Evolutionary conservation across 106 monocot species (phyloP), one percentile per base, ranked within the genome.

Genomic region (Dioscorea zingiberensis): DNA sequence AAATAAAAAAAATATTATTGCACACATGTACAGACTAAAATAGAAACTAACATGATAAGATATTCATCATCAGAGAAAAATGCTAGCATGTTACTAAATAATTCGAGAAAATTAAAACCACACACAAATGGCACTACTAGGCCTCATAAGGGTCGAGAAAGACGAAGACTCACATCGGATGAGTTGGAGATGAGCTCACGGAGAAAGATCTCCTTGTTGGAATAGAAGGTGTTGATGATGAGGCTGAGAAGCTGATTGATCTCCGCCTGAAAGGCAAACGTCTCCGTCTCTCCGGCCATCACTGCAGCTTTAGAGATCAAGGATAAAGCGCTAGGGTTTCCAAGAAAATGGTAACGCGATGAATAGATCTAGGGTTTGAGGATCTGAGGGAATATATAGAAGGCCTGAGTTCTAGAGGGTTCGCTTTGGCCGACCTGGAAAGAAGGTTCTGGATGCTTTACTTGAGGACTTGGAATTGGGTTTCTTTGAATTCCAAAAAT

Each of bases 141-240:
- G 13, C 7, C 46, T 13, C 13, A 47, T 47, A 7, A 13, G 7
- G 9, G 46, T 7, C 7, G 56, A 53, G 4, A 18, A 65, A 13
- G 19, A 54, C 29, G 49, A 49, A 48, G 12, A 48, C 26, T 48
- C 48, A 86, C 86, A 86, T 86, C 86, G 16, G 86, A 86, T 5
- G 86, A 25, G 71, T 86, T 86, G 62, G 76, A 76, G 76, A 86
- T 86, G 63, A 86, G 82, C 70, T 86, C 86, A 1, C 86, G 86
- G 32, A 86, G 82, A 60, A 86, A 86, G 55, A 86, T 86, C 79
- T 86, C 86, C 86, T 86, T 86, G 82, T 86, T 85, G 77, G 85
- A 85, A 63, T 81, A 85, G 70, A 85, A 85, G 48, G 85, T 85
- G 74, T 81, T 85, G 70, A 86, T 86, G 73, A 86, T 82, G 14